A percentile compares a stretch with the other conserved stretches of the same genome.
Evolutionary conservation across 2,329 filamentous ascomycete genomes (phyloP).

Genomic region (Rhexocercosporidium sp.): DNA sequence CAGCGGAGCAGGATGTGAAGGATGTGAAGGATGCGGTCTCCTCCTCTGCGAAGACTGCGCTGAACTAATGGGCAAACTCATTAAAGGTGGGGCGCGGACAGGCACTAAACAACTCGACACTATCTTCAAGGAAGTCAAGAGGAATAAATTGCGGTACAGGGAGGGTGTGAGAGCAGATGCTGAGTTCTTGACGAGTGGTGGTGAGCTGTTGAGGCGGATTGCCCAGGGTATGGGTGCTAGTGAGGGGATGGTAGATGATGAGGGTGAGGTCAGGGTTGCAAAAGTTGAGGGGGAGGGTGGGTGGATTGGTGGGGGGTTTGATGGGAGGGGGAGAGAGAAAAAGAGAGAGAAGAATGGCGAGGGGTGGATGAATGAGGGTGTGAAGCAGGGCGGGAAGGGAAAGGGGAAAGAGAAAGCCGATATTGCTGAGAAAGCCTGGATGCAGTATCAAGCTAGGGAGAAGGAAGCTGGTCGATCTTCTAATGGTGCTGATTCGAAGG

Average conservation of each 20-base stretch:
- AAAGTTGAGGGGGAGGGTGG: not conserved
- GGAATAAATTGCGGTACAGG: conserved; percentile 10
- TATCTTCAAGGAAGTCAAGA: conserved; percentile 11
- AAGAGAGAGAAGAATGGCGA: not conserved
- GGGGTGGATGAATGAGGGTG: not conserved
- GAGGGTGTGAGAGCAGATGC: conserved; percentile 32
- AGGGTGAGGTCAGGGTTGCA: not conserved
- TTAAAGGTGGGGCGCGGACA: conserved; percentile 1
- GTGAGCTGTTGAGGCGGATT: conserved; percentile 24
- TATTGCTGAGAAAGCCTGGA: not conserved
- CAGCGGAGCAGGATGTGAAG: not conserved
- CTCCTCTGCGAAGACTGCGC: conserved; percentile 31
- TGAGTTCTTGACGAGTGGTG: conserved; percentile 24
- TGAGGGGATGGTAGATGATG: conserved; percentile 5
- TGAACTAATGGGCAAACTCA: conserved; percentile 15
- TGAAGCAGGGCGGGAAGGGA: not conserved
- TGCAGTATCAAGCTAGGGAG: not conserved
- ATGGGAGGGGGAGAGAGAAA: not conserved
- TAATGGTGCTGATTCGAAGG: not conserved
- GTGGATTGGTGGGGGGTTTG: not conserved
- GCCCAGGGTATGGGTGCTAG: not conserved
- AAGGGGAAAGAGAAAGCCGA: not conserved
- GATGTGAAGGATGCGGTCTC: conserved; percentile 31
- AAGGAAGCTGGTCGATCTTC: not conserved
- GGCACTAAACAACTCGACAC: conserved; percentile 17